Evolutionary conservation across 2,329 filamentous ascomycete species (phyloP).

Genomic region (Penicillium sclerotigenum): DNA sequence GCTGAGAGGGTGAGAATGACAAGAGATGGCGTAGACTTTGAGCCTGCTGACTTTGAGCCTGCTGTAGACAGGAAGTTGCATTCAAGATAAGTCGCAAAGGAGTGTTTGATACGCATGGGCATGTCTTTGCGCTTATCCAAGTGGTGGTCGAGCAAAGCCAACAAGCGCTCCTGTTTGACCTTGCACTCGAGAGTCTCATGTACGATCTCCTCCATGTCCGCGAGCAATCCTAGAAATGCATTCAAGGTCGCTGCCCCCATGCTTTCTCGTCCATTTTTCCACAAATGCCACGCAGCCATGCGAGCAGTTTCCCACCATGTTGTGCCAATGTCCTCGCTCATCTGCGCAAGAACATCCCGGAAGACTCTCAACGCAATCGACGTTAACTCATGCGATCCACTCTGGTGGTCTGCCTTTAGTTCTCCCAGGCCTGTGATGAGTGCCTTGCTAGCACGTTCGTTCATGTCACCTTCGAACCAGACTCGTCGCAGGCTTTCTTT

Average conservation of each 20-base stretch:
- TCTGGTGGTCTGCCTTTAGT: conserved; percentile 57
- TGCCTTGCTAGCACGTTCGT: conserved; percentile 44
- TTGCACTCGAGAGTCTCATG: conserved; percentile 17
- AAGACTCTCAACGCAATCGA: conserved; percentile 52
- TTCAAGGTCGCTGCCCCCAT: conserved; percentile 61
- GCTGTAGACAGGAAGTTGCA: conserved; percentile 9
- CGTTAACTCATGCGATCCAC: conserved; percentile 59
- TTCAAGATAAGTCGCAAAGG: conserved; percentile 28
- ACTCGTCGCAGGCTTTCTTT: conserved; percentile 58
- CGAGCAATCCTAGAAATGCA: conserved; percentile 26
- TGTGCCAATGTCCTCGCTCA: conserved; percentile 17
- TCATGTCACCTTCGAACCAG: conserved; percentile 56
- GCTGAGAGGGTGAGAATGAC: conserved; percentile 60
- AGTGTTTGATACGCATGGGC: conserved; percentile 22
- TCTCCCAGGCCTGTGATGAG: conserved; percentile 49
- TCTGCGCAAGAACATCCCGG: conserved; percentile 41
- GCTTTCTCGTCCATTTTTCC: conserved; percentile 63
- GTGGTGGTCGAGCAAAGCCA: conserved; percentile 27
- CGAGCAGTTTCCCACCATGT: conserved; percentile 57
- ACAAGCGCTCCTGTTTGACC: conserved; percentile 20
- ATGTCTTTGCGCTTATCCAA: conserved; percentile 23
- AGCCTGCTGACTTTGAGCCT: background rate
- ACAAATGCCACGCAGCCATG: conserved; percentile 61
- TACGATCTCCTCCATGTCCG: conserved; percentile 26
- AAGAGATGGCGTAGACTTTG: conserved; percentile 28